Percentiles rank a stretch among this genome's conserved stretches.
Evolutionary conservation across 441 rosid species (phyloP).

Genomic region (Euphorbia celastroides): DNA sequence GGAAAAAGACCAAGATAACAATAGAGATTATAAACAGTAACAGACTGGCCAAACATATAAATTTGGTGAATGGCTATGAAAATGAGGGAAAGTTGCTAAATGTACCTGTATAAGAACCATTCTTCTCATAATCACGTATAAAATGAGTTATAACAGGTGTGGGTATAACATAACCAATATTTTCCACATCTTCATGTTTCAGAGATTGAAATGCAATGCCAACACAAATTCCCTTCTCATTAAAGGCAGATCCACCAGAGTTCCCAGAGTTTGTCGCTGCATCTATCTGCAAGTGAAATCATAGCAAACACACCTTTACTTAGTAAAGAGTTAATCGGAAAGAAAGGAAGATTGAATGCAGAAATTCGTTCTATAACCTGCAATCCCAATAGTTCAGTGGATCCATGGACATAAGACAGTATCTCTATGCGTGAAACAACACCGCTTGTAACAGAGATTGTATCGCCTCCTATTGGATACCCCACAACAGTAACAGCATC

Average conservation of each 20-base stretch:
- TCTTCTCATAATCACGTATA: constrained; percentile 80
- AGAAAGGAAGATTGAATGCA: not conserved
- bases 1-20: not conserved
- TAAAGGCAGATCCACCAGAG: constrained; percentile 96
- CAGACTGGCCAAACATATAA: too few species aligned
- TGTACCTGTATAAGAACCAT: constrained; percentile 78
- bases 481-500: constrained; percentile 97
- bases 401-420: constrained; percentile 78
- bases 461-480: constrained; percentile 93
- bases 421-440: constrained; percentile 92
- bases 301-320: not conserved
- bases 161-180: constrained; percentile 92
- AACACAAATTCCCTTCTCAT: constrained; percentile 76
- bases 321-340: not conserved
- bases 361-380: constrained; percentile 42
- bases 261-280: constrained; percentile 97
- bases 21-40: not conserved
- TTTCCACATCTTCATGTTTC: constrained; percentile 86
- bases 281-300: constrained; percentile 61
- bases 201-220: constrained; percentile 97
- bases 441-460: constrained; percentile 93
- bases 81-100: not conserved
- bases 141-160: constrained; percentile 86
- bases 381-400: constrained; percentile 81
- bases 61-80: not conserved